Base-by-base conservation (phyloP, 495 filamentous ascomycete genomes). In the Tricharina praecox region DNA sequence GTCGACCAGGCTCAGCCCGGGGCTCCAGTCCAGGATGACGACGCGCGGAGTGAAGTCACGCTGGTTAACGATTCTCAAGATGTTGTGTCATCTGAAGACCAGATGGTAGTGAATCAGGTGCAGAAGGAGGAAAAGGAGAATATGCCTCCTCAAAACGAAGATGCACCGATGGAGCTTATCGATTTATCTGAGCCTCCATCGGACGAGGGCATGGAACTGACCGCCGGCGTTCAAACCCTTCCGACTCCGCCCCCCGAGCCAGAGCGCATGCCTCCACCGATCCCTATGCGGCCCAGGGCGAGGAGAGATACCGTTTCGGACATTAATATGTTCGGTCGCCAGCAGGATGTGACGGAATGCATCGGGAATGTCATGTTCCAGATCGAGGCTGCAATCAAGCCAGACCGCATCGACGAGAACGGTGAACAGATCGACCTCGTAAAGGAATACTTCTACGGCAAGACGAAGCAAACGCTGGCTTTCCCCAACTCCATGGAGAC, bases 281-380 rank as follows among this genome's bases (percentile, higher is more conserved):
- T 67, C 32, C 65, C 65, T 26, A 62, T 63, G 15, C 52, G 35
- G 49, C 68, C 37, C 53, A 48, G 66, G 68, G 3, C 68, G 67
- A 36, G 64, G 71, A 28, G 71, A 71, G 23, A 71, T 69, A 28
- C 63, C 70, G 43, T 67, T 66, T 44, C 52, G 57, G 24, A 25
- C 2, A 34, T 46, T 23, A 19, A 33, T 26, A 75, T 79, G 60
- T 68, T 76, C 53, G 70, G 72, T 16, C 70, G 75, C 20, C 75
- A 87, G 58, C 88, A 95, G 66, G 90, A 97, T 66, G 90, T 93
- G 4, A 86, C 82, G 8, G 90, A 97, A 62, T 87, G 93, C 30
- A 87, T 94, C 61, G 84, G 84, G 32, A 87, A 90, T 59, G 78
- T 92, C 19, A 72, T 92, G 28, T 86, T 87, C 53, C 82, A 88